Evolutionary conservation across 2,329 filamentous ascomycete species (phyloP).

Genomic region (Lithohypha guttulata): DNA sequence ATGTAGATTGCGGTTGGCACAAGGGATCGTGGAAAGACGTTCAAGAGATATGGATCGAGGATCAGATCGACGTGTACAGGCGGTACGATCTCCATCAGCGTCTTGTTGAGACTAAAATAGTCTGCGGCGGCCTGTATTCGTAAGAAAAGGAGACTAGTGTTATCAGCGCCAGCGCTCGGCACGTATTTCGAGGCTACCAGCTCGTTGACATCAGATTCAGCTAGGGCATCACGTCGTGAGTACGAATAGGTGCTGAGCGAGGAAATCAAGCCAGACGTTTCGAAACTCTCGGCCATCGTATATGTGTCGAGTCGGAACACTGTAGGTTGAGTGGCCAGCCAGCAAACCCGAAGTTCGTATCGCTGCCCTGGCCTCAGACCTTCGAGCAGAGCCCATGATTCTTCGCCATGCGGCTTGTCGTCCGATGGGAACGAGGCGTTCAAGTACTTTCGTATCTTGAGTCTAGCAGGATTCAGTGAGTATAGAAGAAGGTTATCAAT

Average conservation of each 20-base stretch:
- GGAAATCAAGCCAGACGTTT: constrained; percentile 50
- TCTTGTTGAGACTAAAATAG: constrained; percentile 65
- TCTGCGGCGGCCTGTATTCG: constrained; percentile 67
- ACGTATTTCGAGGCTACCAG: constrained; percentile 12
- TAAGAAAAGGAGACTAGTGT: constrained; percentile 52
- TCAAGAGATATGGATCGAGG: constrained; percentile 74
- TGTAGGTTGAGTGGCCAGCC: constrained; percentile 86
- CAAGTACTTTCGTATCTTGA: constrained; percentile 52
- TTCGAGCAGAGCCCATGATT: constrained; percentile 71
- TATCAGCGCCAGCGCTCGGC: background rate
- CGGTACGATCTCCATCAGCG: constrained; percentile 64
- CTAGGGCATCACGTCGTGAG: constrained; percentile 32
- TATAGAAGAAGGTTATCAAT: constrained; percentile 53
- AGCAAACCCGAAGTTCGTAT: constrained; percentile 89
- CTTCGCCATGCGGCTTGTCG: constrained; percentile 43
- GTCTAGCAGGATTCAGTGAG: constrained; percentile 48
- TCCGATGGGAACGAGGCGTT: constrained; percentile 56
- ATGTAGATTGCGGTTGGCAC: constrained; percentile 62
- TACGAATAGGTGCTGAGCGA: constrained; percentile 55
- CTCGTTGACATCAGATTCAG: constrained; percentile 13
- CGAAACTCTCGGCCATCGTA: constrained; percentile 50
- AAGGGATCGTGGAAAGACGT: constrained; percentile 68
- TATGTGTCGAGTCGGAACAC: constrained; percentile 60
- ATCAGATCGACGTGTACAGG: constrained; percentile 70
- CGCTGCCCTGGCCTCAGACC: constrained; percentile 58